Evolutionary conservation across 768 basidiomycete species (phyloP).

Genomic region (Heimioporus sp.): DNA sequence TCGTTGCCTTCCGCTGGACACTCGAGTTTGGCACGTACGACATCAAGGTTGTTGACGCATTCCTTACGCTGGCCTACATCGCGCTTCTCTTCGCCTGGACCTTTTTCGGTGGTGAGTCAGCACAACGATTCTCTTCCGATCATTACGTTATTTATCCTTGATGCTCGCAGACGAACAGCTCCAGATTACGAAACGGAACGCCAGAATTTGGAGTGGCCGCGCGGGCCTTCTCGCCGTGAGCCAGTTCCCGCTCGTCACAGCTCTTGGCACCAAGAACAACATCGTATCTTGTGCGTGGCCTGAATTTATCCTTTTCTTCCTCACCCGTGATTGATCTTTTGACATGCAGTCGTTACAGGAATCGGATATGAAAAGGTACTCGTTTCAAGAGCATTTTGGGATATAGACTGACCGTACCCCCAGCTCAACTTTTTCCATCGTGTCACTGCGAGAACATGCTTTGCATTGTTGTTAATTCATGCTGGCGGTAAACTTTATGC

Average conservation of each 20-base stretch:
- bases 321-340: neutral
- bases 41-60: slow-evolving; percentile 42
- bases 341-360: slow-evolving; percentile 24
- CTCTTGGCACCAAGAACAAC: slow-evolving; percentile 51
- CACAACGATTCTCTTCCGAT: neutral
- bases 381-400: neutral
- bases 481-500: slow-evolving; percentile 23
- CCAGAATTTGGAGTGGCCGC: slow-evolving; percentile 28
- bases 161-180: slow-evolving; percentile 1
- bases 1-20: slow-evolving; percentile 49
- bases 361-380: slow-evolving; percentile 27
- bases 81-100: slow-evolving; percentile 43
- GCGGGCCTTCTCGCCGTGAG: slow-evolving; percentile 31
- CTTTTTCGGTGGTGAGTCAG: slow-evolving; percentile 43
- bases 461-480: slow-evolving; percentile 50
- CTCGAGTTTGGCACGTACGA: slow-evolving; percentile 43
- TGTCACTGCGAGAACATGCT: slow-evolving; percentile 45
- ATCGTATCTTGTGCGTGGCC: slow-evolving; percentile 34
- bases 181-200: neutral
- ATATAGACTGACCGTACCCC: slow-evolving; percentile 1
- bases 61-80: slow-evolving; percentile 47
- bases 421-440: slow-evolving; percentile 47
- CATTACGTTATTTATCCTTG: neutral
- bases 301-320: neutral
- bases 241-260: slow-evolving; percentile 44